Evolutionary conservation across 108 stramenopile species (phyloP), one percentile per base, ranked within the genome.

Genomic region (Skeletonema costatum): DNA sequence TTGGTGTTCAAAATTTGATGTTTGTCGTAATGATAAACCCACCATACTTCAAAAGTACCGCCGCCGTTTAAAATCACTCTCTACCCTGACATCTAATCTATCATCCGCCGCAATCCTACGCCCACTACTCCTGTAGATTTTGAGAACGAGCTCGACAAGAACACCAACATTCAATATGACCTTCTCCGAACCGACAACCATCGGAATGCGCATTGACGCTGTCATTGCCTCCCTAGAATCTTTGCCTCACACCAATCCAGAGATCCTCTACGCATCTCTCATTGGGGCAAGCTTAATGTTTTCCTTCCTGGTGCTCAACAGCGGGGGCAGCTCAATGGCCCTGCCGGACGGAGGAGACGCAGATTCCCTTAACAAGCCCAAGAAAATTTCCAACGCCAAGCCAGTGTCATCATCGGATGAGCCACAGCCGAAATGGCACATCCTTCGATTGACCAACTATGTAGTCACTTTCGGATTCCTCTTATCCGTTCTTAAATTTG

Each of bases 391-490:
- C 64, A 77, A 39, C 41, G 25, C 51, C 42, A 73, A 29, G 46
- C 30, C 17, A 17, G 61, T 33, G 59, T 17, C n/a, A 68, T 74
- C 53, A 13, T 13, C 35, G 17, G 65, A 66, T 10, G 75, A 81
- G 46, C 87, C 87, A 41, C 87, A 94, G 64, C 93, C 93, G 25
- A 83, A 85, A 67, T 95, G 93, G 93, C 84, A 89, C 78, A 83
- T 95, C 60, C 87, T 95, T 51, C 88, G 90, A 63, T 82, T 79
- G 60, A 68, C 92, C 71, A 92, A 92, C 69, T 83, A 85, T 32
- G 77, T 83, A 29, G 88, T 83, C 33, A 69, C 89, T 7, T 66
- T 69, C 14, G 66, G 73, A 41, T 92, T 95, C 78, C 67, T 80
- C 19, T 58, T 72, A 21, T 89, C 89, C 30, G 91, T 95, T 6